phyloP scores from a whole-genome alignment of 306 rosid genomes.

The Cucurbita pepo region DNA sequence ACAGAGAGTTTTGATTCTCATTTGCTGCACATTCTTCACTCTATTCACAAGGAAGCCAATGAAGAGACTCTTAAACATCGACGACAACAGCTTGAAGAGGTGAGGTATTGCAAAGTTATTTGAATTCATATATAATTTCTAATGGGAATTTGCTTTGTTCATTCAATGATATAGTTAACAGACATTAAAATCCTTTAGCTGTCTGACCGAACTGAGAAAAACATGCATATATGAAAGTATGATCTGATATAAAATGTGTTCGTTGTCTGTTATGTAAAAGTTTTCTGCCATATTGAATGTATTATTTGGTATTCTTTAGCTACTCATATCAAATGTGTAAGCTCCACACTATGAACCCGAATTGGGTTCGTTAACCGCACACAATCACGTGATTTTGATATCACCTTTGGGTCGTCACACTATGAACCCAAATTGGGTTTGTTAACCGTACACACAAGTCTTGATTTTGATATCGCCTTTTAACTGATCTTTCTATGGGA shows the following conservation, averaged over 20 bases:
- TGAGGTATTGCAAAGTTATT: slow-evolving; percentile 6
- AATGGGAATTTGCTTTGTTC: background rate
- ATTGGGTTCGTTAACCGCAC: too few relatives aligned
- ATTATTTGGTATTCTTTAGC: too few relatives aligned
- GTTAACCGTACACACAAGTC: too few relatives aligned
- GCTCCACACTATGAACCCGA: too few relatives aligned
- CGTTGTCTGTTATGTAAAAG: too few relatives aligned
- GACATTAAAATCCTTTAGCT: background rate
- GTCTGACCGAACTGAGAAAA: background rate
- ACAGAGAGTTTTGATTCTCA: slow-evolving; percentile 36
- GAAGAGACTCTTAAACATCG: slow-evolving; percentile 35
- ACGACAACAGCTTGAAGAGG: slow-evolving; percentile 44
- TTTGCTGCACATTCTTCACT: slow-evolving; percentile 35
- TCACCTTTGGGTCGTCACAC: too few relatives aligned
- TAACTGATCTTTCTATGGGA: too few relatives aligned
- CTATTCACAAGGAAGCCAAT: slow-evolving; percentile 37
- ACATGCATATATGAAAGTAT: background rate
- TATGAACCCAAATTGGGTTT: too few relatives aligned
- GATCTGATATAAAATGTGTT: background rate
- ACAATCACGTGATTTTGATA: too few relatives aligned
- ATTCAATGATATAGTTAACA: background rate
- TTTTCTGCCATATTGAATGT: too few relatives aligned
- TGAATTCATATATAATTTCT: background rate
- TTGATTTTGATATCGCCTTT: too few relatives aligned
- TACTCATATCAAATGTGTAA: too few relatives aligned